Base-by-base conservation (phyloP, 148 eudicot genomes). In the Silene uniflora region DNA sequence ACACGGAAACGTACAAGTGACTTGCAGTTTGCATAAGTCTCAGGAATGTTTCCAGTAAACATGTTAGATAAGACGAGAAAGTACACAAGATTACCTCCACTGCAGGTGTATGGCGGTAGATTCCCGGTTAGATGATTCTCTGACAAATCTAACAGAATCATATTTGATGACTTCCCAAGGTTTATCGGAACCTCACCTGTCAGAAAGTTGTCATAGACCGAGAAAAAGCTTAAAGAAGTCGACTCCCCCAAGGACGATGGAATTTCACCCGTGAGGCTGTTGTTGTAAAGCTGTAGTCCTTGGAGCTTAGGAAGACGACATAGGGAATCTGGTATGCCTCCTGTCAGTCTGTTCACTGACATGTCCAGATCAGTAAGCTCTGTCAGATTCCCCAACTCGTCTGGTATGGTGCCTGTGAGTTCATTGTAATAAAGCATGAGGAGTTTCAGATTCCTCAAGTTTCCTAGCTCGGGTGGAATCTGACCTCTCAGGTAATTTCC, bases 341-440 rank as follows among this genome's bases (percentile, higher is more conserved):
- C 98, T 5, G 84, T 82, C 59, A 94, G 77, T 72, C 76, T 77
- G 87, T 94, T 94, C 19, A 90, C 96, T 5, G 98, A 94, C 79
- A 94, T 83, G 77, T 94, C 98, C 63, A 91, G 68, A 72, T 90
- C 96, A 21, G 25, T 63, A 3, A 94, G 89, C 61, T 83, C 84
- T 10, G 89, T 89, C 17, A 94, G 82, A 79, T 91, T 91, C 21
- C 98, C 98, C 62, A 94, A 82, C 82, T 88, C 98, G 69, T 85
- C 88, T 0, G 98, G 98, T 29, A 91, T 84, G 44, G 67, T 79
- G 14, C 98, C 96, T 2, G 72, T 85, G 73, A 91, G 91, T 35
- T 71, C 44, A 64, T 94, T 94, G 67, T 91, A 94, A 72, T 91
- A 91, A 82, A 94, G 97, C 91, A 88, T 90, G 66, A 94, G 90